Evolutionary conservation across 257 asterid species (phyloP).

Genomic region (Solanum pennellii): DNA sequence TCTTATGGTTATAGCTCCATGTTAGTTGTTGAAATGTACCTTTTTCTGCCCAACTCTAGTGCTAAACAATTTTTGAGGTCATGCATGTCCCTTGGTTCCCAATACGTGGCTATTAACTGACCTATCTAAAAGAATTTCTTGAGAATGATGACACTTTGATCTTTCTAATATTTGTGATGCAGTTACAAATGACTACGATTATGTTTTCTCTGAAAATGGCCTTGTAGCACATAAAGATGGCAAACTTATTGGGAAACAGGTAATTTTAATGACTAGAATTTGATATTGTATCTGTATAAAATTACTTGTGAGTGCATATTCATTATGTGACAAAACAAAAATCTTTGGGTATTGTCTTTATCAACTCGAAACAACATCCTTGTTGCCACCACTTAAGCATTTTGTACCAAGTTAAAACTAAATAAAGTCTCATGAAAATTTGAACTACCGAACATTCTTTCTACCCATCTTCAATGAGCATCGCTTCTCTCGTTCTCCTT

Average conservation of each 20-base stretch:
- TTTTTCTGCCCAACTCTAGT: not conserved
- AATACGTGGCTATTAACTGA: not conserved
- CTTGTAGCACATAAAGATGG: slow-evolving; percentile 87
- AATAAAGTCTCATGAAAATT: not conserved
- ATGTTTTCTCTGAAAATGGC: slow-evolving; percentile 85
- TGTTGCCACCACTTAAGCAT: not conserved
- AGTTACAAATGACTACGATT: slow-evolving; percentile 75
- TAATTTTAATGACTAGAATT: slow-evolving; percentile 18
- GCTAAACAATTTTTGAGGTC: not conserved
- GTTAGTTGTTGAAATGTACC: not conserved
- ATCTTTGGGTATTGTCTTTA: not conserved
- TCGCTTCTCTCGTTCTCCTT: not conserved
- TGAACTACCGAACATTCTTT: not conserved
- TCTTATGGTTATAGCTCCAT: not conserved
- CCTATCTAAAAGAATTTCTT: not conserved
- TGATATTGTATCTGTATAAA: not conserved
- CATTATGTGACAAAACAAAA: not conserved
- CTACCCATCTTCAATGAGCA: not conserved
- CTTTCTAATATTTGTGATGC: slow-evolving; percentile 13
- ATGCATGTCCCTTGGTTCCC: not conserved
- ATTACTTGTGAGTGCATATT: not conserved
- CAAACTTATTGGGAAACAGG: slow-evolving; percentile 70
- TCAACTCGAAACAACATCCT: not conserved
- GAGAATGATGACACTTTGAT: not conserved
- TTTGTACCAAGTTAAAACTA: not conserved